phyloP scores from a whole-genome alignment of 2,329 filamentous ascomycete species.

The Coleophoma crateriformis region DNA sequence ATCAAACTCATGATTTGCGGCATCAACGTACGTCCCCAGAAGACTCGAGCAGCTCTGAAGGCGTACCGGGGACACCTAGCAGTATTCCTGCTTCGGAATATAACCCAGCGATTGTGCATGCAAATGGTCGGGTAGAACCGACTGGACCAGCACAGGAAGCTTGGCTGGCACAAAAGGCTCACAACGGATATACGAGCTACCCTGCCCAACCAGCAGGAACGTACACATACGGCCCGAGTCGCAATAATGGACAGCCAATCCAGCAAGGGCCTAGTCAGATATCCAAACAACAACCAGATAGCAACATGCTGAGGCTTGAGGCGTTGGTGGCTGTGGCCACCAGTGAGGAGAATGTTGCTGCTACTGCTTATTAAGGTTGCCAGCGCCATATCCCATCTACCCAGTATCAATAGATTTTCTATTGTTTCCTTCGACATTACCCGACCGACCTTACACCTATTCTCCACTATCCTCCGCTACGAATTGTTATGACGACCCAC shows the following conservation, averaged over 20 bases:
- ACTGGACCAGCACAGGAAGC: conserved; percentile 24
- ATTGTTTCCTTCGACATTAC: too few relatives aligned
- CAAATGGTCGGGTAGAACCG: conserved; percentile 41
- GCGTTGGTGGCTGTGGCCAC: conserved; percentile 62
- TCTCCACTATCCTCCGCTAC: too few relatives aligned
- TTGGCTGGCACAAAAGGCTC: conserved; percentile 12
- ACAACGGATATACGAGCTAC: conserved; percentile 24
- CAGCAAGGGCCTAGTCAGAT: conserved; percentile 22
- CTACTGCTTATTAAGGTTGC: conserved; percentile 20
- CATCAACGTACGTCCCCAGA: conserved; percentile 46
- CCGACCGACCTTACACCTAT: too few relatives aligned
- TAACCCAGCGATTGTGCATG: conserved; percentile 45
- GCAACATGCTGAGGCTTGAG: conserved; percentile 51
- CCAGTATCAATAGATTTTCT: too few relatives aligned
- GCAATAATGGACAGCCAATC: conserved; percentile 26
- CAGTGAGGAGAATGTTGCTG: conserved; percentile 39
- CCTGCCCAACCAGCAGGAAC: conserved; percentile 9
- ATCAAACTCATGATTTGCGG: conserved; percentile 18
- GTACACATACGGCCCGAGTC: conserved; percentile 19
- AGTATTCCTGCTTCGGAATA: conserved; percentile 39
- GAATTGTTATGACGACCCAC: too few relatives aligned
- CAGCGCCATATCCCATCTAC: neutral
- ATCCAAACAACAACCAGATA: conserved; percentile 23
- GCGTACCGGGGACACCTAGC: conserved; percentile 44
- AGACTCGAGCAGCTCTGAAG: conserved; percentile 48